Evolutionary conservation across 2,329 filamentous ascomycete species (phyloP).

Genomic region (Chaetomium olivaceum): DNA sequence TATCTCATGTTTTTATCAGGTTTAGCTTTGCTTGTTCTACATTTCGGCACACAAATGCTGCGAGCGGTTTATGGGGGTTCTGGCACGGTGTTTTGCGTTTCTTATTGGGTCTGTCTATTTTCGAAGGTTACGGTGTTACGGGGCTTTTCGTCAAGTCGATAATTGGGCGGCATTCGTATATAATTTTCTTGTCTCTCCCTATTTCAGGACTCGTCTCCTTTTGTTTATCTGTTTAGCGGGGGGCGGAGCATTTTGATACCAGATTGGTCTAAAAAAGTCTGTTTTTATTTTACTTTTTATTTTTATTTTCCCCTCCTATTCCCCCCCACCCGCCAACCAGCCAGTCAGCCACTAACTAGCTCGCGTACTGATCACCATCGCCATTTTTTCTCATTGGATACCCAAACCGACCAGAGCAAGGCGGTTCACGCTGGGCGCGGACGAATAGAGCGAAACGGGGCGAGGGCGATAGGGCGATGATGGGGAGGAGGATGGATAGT

Average conservation of each 20-base stretch:
- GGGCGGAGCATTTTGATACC: slow-evolving; percentile 19
- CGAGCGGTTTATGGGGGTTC: background rate
- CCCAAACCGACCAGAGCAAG: slow-evolving; percentile 1
- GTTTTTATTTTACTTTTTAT: background rate
- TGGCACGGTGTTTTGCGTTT: background rate
- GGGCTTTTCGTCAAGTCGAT: background rate
- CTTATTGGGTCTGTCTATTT: background rate
- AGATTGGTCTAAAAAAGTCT: slow-evolving; percentile 12
- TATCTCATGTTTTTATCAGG: background rate
- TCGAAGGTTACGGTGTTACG: background rate
- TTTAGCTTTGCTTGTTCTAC: background rate
- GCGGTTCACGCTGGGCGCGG: background rate
- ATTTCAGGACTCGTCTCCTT: slow-evolving; percentile 7
- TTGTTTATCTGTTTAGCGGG: background rate
- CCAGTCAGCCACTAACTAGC: background rate
- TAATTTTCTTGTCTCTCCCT: background rate
- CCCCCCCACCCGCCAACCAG: no score
- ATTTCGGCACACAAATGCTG: background rate
- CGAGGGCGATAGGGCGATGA: background rate
- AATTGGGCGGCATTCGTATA: slow-evolving; percentile 11
- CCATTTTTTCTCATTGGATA: slow-evolving; percentile 7
- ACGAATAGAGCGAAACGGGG: background rate
- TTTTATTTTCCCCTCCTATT: background rate
- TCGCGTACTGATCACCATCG: slow-evolving; percentile 1
- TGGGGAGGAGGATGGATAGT: background rate